These are phyloP conservation scores for Lecanoromycetidae sp. DNA, from an alignment of 2,329 filamentous ascomycete genomes.

Conservation along the genomic window DNA sequence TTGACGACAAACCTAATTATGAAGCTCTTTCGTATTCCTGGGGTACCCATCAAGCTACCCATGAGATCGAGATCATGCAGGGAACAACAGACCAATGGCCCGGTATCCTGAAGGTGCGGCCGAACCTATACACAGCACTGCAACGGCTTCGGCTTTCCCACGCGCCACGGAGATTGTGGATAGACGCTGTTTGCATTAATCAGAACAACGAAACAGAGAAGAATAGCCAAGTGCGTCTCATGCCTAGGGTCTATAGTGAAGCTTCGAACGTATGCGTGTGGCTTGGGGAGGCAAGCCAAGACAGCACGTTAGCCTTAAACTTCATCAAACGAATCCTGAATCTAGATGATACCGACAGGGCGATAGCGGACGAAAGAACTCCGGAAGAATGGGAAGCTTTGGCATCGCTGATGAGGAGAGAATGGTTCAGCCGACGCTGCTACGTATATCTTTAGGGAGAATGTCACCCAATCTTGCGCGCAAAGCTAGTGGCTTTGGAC, in stretches of 20 bases:
- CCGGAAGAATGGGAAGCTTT: constrained; percentile 12
- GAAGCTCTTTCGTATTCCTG: constrained; percentile 12
- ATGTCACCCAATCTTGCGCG: too few relatives aligned
- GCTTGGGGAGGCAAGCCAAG: constrained; percentile 23
- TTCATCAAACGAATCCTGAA: constrained; percentile 15
- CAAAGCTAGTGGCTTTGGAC: too few relatives aligned
- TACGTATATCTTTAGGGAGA: too few relatives aligned
- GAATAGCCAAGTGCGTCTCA: constrained; percentile 27
- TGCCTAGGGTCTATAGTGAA: constrained; percentile 27
- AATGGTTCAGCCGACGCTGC: constrained; percentile 32
- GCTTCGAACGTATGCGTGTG: constrained; percentile 26
- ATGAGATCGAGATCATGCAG: too few relatives aligned
- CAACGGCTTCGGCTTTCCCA: neutral
- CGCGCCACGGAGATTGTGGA: constrained; percentile 23
- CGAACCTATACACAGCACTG: constrained; percentile 8
- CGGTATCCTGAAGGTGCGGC: neutral
- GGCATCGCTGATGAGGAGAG: constrained; percentile 12
- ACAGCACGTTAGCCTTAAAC: constrained; percentile 12
- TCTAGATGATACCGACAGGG: constrained; percentile 13
- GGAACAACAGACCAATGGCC: too few relatives aligned
- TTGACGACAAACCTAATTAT: neutral
- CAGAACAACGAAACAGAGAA: constrained; percentile 24
- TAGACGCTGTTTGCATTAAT: constrained; percentile 29
- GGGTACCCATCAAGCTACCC: constrained; percentile 3
- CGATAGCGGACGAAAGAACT: neutral